Base-by-base conservation (phyloP, 768 basidiomycete species). In the Russula foetens region DNA sequence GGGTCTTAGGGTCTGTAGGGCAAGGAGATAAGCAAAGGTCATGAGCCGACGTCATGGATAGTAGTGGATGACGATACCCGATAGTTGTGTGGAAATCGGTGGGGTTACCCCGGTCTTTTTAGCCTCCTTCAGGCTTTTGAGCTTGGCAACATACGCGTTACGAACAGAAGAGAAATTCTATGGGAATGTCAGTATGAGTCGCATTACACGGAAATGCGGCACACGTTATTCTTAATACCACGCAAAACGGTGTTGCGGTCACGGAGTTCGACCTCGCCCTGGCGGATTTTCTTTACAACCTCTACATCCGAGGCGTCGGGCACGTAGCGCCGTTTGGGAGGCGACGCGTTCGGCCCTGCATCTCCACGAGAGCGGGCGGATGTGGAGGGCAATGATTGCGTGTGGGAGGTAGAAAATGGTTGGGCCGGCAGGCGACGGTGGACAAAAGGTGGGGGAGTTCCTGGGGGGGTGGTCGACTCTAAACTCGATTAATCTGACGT, bases 241-340 rank as follows among this genome's bases (percentile, higher is more conserved):
- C 91, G 79, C 14, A 98, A 73, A 1, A 95, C 89, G 0, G 88
- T 86, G 62, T 83, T 95, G 53, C 92, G 79, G 71, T 96, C 90
- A 56, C 81, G 77, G 19, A 94, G 77, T 71, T 93, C 88, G n/a
- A 91, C 77, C 67, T 92, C 88, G 58, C 81, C 83, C 69, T 76
- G 75, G 69, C 76, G 80, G 61, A 97, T 92, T 69, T 84, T 86
- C 75, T 95, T 97, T 59, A 96, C 94, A 23, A 86, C 79, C 52
- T 93, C 93, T 3, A 84, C 72, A 69, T 98, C 96, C 24, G 81
- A 81, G 0, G 79, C 66, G 71, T 98, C 89, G 0, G 89, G 77
- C 15, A 88, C 83, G 68, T 96, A 95, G 31, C 85, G 81, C 55
- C 88, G 78, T 72, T 95, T 96, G 0, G 84, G 79, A 9, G 78